These are phyloP conservation scores for Mucor ambiguus DNA, from an alignment of 371 early-diverging fungal species.

Conservation along the genomic window DNA sequence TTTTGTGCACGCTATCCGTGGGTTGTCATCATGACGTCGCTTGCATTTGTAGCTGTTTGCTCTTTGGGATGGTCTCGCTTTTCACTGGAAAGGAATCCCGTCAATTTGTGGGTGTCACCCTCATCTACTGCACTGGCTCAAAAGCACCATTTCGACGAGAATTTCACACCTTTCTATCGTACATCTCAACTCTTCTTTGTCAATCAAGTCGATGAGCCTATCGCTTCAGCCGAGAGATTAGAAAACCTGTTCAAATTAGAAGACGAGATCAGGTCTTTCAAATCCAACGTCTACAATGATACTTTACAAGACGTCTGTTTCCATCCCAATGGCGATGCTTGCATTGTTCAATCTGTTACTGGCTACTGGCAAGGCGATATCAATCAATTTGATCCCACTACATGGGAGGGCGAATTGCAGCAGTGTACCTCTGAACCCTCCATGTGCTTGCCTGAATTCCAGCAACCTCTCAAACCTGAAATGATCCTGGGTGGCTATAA, in stretches of 20 bases:
- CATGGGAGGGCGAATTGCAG: conserved; percentile 51
- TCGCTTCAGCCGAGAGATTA: conserved; percentile 54
- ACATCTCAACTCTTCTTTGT: conserved; percentile 73
- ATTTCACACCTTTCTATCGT: conserved; percentile 78
- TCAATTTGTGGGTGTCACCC: conserved; percentile 76
- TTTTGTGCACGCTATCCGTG: conserved; percentile 67
- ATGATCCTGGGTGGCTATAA: conserved; percentile 71
- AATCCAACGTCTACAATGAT: conserved; percentile 33
- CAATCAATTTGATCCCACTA: conserved; percentile 45
- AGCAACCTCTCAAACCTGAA: conserved; percentile 71
- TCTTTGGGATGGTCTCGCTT: conserved; percentile 64
- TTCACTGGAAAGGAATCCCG: conserved; percentile 65
- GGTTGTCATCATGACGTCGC: conserved; percentile 50
- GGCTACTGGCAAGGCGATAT: conserved; percentile 75
- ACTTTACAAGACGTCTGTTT: conserved; percentile 70
- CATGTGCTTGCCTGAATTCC: conserved; percentile 65
- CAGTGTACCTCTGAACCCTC: conserved; percentile 60
- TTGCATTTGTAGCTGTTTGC: conserved; percentile 51
- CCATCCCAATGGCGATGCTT: conserved; percentile 67
- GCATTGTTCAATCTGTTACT: conserved; percentile 73
- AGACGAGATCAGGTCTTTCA: conserved; percentile 48
- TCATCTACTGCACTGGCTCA: conserved; percentile 60
- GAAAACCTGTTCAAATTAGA: conserved; percentile 59
- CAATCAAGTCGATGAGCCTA: conserved; percentile 39
- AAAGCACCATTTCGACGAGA: conserved; percentile 70